Evolutionary conservation across 2,329 filamentous ascomycete species (phyloP), one percentile per base, ranked within the genome.

Genomic region (Pezicula neosporulosa): DNA sequence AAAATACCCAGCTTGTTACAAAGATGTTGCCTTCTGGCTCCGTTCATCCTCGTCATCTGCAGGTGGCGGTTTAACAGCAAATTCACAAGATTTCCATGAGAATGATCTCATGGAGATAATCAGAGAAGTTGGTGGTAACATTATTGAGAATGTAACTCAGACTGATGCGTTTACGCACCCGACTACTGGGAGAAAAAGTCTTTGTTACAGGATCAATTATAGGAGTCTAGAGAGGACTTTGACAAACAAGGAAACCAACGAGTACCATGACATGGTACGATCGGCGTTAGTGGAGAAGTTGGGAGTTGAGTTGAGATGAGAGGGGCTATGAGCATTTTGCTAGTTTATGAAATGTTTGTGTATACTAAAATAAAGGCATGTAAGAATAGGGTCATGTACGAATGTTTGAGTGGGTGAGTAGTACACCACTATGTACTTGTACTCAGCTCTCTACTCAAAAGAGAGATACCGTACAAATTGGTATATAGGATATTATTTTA

Each of bases 31-130:
- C 0, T 99, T 99, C 70, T 99, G 94, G 94, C 73, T 97, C 49
- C 74, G 69, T 16, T 67, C 74, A 18, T 63, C 70, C 5, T 70
- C 63, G 6, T 72, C 75, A 2, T 70, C 74, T 19, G 77, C 71
- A 3, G 77, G 73, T 12, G 78, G 77, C 27, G 76, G 72, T 48
- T 63, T 59, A 4, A 65, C 58, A 41, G 70, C 63, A 52, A 75
- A 69, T 61, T 68, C 60, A 52, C 65, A 70, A 27, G 72, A 74
- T 60, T 90, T 96, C 66, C 93, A 97, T 68, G 92, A 95, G 68
- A 97, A 97, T 71, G 94, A 99, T 69, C 77, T 97, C 47, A 97
- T 97, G 93, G 94, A 97, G 71, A 81, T 97, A 51, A 89, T 97
- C 16, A 85, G 94, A 58, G 85, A 85, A 60, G 78, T 93, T 44